phyloP scores from a whole-genome alignment of 1,284 basidiomycete genomes.

The Ceratobasidium sp. region DNA sequence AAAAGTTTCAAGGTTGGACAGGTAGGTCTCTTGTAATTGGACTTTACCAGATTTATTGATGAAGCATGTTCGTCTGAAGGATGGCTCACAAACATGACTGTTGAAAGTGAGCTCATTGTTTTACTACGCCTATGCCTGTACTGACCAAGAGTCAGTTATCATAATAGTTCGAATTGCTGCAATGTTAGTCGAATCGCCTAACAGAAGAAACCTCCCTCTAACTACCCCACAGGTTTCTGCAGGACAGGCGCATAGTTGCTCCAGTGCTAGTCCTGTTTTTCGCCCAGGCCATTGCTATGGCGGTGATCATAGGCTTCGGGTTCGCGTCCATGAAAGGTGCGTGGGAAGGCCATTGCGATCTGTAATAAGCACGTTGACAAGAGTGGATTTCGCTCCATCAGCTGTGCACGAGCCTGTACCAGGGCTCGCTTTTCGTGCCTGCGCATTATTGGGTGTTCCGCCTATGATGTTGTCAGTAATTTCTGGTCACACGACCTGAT shows the following conservation, averaged over 20 bases:
- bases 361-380: background rate
- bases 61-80: conserved; percentile 17
- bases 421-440: conserved; percentile 35
- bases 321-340: conserved; percentile 31
- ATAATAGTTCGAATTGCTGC: conserved; percentile 41
- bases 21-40: conserved; percentile 3
- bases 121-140: background rate
- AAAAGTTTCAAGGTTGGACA: conserved; percentile 42
- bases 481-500: background rate
- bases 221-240: conserved; percentile 25
- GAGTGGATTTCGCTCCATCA: background rate
- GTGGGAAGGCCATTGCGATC: conserved; percentile 12
- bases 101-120: conserved; percentile 24
- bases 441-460: conserved; percentile 17
- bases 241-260: conserved; percentile 26
- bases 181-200: conserved; percentile 16
- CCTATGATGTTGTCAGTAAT: conserved; percentile 22
- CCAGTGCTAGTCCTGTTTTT: conserved; percentile 31
- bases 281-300: conserved; percentile 37
- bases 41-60: background rate
- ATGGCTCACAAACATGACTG: conserved; percentile 42
- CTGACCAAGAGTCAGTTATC: conserved; percentile 6
- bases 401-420: conserved; percentile 22
- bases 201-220: too few species aligned
- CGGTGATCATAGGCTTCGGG: conserved; percentile 17